A percentile compares a stretch with the other conserved stretches of the same genome.
These are phyloP conservation scores for Jaapia argillacea DNA, from an alignment of 768 basidiomycete species.

Conservation along the genomic window DNA sequence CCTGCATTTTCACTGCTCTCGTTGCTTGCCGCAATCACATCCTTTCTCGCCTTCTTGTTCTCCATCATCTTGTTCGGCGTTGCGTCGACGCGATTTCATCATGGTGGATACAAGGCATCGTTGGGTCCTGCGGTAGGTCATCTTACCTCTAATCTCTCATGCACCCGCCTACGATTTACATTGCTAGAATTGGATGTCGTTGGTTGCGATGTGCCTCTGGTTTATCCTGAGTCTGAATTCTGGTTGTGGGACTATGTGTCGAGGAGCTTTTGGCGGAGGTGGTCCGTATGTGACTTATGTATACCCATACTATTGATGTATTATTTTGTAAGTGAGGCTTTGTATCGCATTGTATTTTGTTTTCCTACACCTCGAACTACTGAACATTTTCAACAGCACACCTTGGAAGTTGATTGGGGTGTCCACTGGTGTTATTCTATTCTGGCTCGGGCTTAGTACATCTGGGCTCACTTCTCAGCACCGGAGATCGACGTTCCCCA, in stretches of 20 bases:
- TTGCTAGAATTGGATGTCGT: background rate
- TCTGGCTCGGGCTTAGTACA: no score
- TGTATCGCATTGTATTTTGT: no score
- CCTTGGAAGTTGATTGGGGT: no score
- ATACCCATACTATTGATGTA: no score
- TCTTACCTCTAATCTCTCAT: background rate
- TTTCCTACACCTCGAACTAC: no score
- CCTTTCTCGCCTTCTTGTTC: conserved; percentile 10
- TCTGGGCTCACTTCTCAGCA: no score
- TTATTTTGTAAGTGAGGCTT: no score
- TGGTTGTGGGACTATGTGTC: background rate
- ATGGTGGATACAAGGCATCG: conserved; percentile 7
- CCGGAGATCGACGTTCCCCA: no score
- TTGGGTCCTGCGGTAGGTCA: conserved; percentile 7
- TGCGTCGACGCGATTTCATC: conserved; percentile 10
- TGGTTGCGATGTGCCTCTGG: background rate
- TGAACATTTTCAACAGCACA: no score
- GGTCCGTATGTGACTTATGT: no score
- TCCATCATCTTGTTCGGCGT: conserved; percentile 11
- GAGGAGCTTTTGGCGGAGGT: no score
- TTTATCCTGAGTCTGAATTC: background rate
- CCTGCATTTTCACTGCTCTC: conserved; percentile 12
- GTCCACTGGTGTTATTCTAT: no score
- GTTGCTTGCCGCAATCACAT: conserved; percentile 9
- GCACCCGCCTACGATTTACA: background rate